phyloP scores from a whole-genome alignment of 306 rosid species.

The Rosa persica region DNA sequence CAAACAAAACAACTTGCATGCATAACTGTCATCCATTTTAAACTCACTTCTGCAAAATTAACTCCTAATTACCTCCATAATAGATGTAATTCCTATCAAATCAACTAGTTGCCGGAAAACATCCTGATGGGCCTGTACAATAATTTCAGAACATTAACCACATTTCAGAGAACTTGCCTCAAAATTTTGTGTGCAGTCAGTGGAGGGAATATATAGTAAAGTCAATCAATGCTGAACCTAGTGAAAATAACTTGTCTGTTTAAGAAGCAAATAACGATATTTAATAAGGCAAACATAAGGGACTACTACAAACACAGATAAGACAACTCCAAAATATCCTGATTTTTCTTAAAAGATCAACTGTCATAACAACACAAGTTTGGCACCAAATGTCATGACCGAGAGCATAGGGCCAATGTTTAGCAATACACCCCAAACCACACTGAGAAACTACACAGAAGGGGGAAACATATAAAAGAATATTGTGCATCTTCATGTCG shows the following conservation, averaged over 20 bases:
- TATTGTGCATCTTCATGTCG: background rate
- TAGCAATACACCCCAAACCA: background rate
- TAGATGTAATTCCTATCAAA: conserved; percentile 96
- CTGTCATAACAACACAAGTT: background rate
- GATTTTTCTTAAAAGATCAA: background rate
- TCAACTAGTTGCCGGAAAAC: conserved; percentile 86
- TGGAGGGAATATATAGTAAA: background rate
- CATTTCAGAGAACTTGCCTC: background rate
- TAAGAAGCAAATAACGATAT: background rate
- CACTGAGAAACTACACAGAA: background rate
- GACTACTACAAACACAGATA: background rate
- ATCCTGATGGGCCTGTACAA: conserved; percentile 84
- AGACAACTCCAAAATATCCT: background rate
- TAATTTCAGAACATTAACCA: conserved; percentile 20
- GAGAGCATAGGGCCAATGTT: background rate
- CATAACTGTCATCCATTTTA: background rate
- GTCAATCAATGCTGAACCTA: background rate
- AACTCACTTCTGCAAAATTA: conserved; percentile 3
- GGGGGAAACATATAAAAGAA: background rate
- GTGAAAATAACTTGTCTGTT: background rate
- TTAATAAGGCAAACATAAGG: background rate
- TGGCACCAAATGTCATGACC: background rate
- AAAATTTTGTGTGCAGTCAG: background rate
- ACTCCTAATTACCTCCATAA: conserved; percentile 78
- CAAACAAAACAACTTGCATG: conserved; percentile 18